A percentile compares a stretch with the other conserved stretches of the same genome.
Conservation (phyloP, 2,329 filamentous ascomycete genomes). For the Penicillium sp. region DNA sequence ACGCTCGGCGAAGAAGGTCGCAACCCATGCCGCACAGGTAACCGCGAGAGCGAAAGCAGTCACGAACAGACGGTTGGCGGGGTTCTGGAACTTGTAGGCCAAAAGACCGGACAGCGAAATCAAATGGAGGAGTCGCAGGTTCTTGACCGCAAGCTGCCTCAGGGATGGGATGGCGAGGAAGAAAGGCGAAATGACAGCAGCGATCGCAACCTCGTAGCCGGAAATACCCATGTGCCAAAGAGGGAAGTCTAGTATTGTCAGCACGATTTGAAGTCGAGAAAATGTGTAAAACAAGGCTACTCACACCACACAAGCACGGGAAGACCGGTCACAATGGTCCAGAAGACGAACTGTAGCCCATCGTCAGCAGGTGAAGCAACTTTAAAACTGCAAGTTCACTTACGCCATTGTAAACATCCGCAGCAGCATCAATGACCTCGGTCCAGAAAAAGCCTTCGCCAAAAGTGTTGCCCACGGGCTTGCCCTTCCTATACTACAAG, state of each 20-base stretch:
- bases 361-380: constrained; percentile 27
- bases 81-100: constrained; percentile 74
- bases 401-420: constrained; percentile 91
- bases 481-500: constrained; percentile 66
- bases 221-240: constrained; percentile 99
- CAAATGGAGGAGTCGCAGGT: constrained; percentile 72
- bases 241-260: constrained; percentile 70
- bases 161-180: constrained; percentile 72
- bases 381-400: constrained; percentile 30
- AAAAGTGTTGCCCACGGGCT: constrained; percentile 70
- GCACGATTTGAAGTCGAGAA: neutral
- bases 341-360: constrained; percentile 76
- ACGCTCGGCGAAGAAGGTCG: constrained; percentile 77
- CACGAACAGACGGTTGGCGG: constrained; percentile 74
- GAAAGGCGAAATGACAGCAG: constrained; percentile 79
- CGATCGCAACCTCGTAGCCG: constrained; percentile 87
- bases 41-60: constrained; percentile 80
- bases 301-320: constrained; percentile 91
- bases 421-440: constrained; percentile 75
- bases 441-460: constrained; percentile 71
- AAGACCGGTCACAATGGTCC: constrained; percentile 89
- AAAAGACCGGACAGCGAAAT: constrained; percentile 76
- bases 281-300: constrained; percentile 37
- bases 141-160: constrained; percentile 67
- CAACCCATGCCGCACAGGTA: constrained; percentile 81